Percentiles rank a stretch among this genome's conserved stretches.
phyloP scores from a whole-genome alignment of 257 asterid genomes.

The Nicotiana obtusifolia region DNA sequence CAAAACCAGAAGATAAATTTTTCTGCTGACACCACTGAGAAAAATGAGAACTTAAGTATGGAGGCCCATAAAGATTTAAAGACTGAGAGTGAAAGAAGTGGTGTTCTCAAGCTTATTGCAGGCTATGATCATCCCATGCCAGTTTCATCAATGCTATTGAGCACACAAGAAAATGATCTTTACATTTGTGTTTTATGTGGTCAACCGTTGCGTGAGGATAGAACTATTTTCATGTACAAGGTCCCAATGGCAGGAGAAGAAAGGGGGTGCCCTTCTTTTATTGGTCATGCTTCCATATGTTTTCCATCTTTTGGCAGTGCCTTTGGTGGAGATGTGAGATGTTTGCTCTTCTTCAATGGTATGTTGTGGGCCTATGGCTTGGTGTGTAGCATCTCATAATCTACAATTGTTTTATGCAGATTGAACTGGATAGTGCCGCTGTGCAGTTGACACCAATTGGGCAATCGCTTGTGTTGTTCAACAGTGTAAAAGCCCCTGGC shows the following conservation, averaged over 20 bases:
- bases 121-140: slow-evolving; percentile 68
- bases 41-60: slow-evolving; percentile 25
- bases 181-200: slow-evolving; percentile 70
- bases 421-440: slow-evolving; percentile 40
- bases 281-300: slow-evolving; percentile 56
- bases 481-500: slow-evolving; percentile 58
- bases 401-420: slow-evolving; percentile 39
- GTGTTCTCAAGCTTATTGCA: slow-evolving; percentile 46
- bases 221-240: slow-evolving; percentile 59
- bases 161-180: slow-evolving; percentile 42
- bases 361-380: not conserved
- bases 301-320: slow-evolving; percentile 34
- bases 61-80: slow-evolving; percentile 21
- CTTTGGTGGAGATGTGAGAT: slow-evolving; percentile 66
- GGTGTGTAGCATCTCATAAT: slow-evolving; percentile 16
- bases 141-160: slow-evolving; percentile 61
- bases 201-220: slow-evolving; percentile 34
- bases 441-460: slow-evolving; percentile 78
- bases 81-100: slow-evolving; percentile 25
- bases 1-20: slow-evolving; percentile 26
- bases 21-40: slow-evolving; percentile 23
- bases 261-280: slow-evolving; percentile 63
- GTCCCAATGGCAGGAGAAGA: slow-evolving; percentile 41
- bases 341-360: slow-evolving; percentile 2
- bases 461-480: slow-evolving; percentile 55